phyloP scores from a whole-genome alignment of 176 grass and related monocot species.

The Chrysopogon serrulatus region DNA sequence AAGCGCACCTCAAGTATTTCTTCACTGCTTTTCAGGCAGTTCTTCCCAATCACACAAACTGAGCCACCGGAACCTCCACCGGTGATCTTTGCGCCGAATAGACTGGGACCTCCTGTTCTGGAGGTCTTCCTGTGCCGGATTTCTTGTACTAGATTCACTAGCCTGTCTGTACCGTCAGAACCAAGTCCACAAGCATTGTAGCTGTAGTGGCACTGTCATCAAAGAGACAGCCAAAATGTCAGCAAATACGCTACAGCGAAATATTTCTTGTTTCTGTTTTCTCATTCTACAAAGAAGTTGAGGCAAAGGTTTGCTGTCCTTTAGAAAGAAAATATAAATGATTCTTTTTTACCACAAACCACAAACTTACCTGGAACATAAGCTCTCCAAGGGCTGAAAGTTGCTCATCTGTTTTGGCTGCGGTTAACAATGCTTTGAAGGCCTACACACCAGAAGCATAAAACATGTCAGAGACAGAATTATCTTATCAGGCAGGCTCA shows the following conservation, averaged over 20 bases:
- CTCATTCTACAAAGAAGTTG: neutral
- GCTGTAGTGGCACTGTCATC: conserved; percentile 84
- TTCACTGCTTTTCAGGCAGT: conserved; percentile 77
- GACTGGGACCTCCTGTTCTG: conserved; percentile 30
- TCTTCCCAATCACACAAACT: conserved; percentile 78
- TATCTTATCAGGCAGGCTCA: neutral
- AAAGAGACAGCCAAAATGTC: conserved; percentile 8
- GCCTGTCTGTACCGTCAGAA: conserved; percentile 80
- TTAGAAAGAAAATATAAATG: neutral
- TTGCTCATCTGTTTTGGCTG: conserved; percentile 78
- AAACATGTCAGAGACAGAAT: neutral
- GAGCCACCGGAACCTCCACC: conserved; percentile 88
- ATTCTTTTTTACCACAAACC: neutral
- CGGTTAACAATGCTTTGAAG: conserved; percentile 86
- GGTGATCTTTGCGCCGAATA: conserved; percentile 92
- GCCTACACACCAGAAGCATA: conserved; percentile 35
- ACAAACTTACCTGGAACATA: conserved; percentile 85
- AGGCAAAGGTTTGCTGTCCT: neutral
- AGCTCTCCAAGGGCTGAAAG: conserved; percentile 85
- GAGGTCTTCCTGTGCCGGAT: conserved; percentile 72
- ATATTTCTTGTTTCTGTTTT: neutral
- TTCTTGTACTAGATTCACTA: conserved; percentile 92
- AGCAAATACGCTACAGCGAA: neutral
- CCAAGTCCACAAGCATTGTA: conserved; percentile 90
- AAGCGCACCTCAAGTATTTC: conserved; percentile 74